Percentiles rank a stretch among this genome's conserved stretches.
Conservation (phyloP, 176 grass and related monocot species). For the Dactylis glomerata region DNA sequence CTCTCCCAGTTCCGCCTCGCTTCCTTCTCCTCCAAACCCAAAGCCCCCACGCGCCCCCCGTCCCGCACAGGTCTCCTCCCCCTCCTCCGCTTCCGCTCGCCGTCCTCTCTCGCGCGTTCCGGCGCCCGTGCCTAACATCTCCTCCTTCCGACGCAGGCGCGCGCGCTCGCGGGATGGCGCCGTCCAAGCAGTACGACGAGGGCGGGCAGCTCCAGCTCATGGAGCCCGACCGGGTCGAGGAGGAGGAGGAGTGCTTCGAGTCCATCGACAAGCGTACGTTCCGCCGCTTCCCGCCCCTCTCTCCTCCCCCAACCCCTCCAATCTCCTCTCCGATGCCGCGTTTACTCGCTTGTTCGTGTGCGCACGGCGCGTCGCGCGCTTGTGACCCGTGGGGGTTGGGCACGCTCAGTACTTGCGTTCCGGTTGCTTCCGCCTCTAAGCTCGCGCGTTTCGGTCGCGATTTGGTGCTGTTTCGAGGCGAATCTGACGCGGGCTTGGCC, state of each 20-base stretch:
- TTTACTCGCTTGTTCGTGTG: slow-evolving; percentile 22
- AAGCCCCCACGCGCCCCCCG: background rate
- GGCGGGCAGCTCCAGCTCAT: slow-evolving; percentile 87
- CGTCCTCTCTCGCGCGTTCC: background rate
- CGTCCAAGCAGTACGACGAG: slow-evolving; percentile 67
- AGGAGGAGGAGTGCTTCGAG: slow-evolving; percentile 88
- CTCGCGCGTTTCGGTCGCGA: background rate
- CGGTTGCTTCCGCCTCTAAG: background rate
- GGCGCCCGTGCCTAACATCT: background rate
- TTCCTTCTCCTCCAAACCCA: slow-evolving; percentile 26
- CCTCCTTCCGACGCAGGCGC: background rate
- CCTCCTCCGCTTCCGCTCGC: background rate
- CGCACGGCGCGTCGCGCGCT: background rate
- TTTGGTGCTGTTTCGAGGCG: background rate
- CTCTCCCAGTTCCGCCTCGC: background rate
- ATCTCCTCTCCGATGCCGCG: background rate
- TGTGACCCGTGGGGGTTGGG: too few species aligned
- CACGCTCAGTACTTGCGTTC: background rate
- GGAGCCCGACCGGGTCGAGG: slow-evolving; percentile 59
- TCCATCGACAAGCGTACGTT: slow-evolving; percentile 75
- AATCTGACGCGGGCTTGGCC: background rate
- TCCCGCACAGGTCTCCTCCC: slow-evolving; percentile 4
- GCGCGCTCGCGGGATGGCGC: slow-evolving; percentile 32
- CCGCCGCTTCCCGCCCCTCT: background rate
- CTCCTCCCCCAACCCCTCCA: background rate